These are phyloP conservation scores for Piloderma croceum DNA, from an alignment of 768 basidiomycete species.

Conservation along the genomic window DNA sequence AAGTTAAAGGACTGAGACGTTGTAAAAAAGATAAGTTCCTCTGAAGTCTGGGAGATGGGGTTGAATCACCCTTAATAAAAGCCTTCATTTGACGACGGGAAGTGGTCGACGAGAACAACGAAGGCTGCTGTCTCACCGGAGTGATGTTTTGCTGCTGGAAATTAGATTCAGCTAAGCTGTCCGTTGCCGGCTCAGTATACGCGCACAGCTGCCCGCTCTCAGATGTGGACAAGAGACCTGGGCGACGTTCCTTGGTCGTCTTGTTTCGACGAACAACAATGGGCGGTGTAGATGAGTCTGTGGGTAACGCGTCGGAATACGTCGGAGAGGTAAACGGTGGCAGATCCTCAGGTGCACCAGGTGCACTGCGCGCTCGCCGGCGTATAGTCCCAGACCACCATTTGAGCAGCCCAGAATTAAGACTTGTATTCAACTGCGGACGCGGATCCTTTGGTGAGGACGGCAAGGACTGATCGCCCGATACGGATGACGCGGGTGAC, in stretches of 20 bases:
- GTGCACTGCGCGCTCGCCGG: conserved; percentile 47
- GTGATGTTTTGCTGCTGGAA: neutral
- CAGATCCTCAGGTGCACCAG: conserved; percentile 33
- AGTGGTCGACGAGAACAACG: conserved; percentile 4
- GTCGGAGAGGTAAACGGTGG: no score
- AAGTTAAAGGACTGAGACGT: conserved; percentile 24
- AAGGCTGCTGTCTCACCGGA: conserved; percentile 10
- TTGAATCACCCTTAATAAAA: conserved; percentile 11
- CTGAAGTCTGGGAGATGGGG: conserved; percentile 15
- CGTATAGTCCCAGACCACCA: conserved; percentile 51
- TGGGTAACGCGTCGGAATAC: neutral
- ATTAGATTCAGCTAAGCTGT: no score
- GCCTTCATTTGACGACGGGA: conserved; percentile 19
- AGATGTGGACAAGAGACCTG: no score
- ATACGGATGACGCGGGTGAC: conserved; percentile 32
- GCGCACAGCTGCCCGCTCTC: no score
- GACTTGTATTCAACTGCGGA: conserved; percentile 20
- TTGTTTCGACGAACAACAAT: no score
- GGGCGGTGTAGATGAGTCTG: conserved; percentile 12
- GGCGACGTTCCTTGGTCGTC: no score
- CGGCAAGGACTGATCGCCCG: conserved; percentile 12
- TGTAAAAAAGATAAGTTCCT: conserved; percentile 33
- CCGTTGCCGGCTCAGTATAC: no score
- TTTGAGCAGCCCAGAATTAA: conserved; percentile 30
- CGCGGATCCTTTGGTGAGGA: conserved; percentile 15